Percentiles rank a stretch among this genome's conserved stretches.
Conservation (phyloP, 176 grass and related monocot genomes). For the Secale cereale region DNA sequence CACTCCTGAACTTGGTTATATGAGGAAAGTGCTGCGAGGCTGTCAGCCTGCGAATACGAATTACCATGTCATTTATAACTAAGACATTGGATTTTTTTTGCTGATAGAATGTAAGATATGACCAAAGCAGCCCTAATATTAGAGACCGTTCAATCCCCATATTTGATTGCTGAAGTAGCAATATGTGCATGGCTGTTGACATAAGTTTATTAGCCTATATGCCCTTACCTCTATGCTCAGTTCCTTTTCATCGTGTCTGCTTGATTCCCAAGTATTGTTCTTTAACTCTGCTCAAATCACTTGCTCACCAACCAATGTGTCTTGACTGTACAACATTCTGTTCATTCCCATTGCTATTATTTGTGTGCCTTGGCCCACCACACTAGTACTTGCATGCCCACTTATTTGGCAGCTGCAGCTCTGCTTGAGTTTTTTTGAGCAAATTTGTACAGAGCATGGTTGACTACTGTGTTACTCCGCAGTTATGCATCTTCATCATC, state of each 20-base stretch:
- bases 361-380: not conserved
- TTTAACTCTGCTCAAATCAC: not conserved
- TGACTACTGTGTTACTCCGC: not conserved
- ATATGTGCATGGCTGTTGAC: not conserved
- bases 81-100: not conserved
- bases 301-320: not conserved
- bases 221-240: not conserved
- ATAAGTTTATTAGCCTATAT: not conserved
- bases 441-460: conserved; percentile 6
- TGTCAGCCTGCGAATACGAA: not conserved
- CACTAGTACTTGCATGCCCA: not conserved
- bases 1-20: no score
- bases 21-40: no score
- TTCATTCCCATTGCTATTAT: not conserved
- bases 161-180: not conserved
- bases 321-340: not conserved
- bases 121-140: not conserved
- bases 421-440: conserved; percentile 5
- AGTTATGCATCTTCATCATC: not conserved
- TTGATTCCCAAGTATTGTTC: not conserved
- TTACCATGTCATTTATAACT: not conserved
- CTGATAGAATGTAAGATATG: not conserved
- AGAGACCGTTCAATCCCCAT: not conserved
- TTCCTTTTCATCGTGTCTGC: not conserved
- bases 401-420: not conserved